phyloP scores from a whole-genome alignment of 345 rosid genomes.

The Eucalyptus curtisii region DNA sequence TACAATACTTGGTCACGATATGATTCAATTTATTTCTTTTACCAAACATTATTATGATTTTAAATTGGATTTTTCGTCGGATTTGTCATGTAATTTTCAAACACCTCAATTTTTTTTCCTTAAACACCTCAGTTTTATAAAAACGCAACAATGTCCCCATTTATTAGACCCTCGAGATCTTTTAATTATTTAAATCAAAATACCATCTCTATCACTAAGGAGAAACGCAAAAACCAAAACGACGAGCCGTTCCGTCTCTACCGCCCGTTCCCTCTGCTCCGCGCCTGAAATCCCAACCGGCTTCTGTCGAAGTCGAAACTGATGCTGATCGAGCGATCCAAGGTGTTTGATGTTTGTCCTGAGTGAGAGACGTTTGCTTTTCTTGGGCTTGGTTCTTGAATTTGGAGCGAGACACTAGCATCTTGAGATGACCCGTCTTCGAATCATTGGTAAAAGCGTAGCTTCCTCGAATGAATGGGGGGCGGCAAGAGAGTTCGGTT shows the following conservation, averaged over 20 bases:
- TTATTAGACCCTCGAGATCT: background rate
- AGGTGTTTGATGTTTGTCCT: background rate
- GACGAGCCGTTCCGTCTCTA: background rate
- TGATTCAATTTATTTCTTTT: background rate
- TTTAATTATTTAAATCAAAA: too few relatives aligned
- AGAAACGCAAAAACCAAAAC: background rate
- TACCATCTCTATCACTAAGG: background rate
- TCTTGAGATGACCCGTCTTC: background rate
- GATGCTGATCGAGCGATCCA: background rate
- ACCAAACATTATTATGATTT: background rate
- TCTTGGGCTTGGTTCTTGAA: background rate
- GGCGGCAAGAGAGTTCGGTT: background rate
- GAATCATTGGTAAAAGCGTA: background rate
- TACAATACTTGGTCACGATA: background rate
- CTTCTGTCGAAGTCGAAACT: background rate
- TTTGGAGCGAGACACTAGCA: background rate
- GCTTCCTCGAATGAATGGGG: background rate
- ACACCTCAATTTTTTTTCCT: too few relatives aligned
- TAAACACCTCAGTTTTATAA: background rate
- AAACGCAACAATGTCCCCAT: background rate
- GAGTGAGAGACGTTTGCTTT: background rate
- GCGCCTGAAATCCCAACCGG: background rate
- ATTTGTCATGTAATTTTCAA: background rate
- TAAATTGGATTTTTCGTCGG: too few relatives aligned
- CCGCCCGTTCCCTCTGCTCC: rapidly evolving